phyloP scores from a whole-genome alignment of 495 filamentous ascomycete species.

The Neurospora sp. region DNA sequence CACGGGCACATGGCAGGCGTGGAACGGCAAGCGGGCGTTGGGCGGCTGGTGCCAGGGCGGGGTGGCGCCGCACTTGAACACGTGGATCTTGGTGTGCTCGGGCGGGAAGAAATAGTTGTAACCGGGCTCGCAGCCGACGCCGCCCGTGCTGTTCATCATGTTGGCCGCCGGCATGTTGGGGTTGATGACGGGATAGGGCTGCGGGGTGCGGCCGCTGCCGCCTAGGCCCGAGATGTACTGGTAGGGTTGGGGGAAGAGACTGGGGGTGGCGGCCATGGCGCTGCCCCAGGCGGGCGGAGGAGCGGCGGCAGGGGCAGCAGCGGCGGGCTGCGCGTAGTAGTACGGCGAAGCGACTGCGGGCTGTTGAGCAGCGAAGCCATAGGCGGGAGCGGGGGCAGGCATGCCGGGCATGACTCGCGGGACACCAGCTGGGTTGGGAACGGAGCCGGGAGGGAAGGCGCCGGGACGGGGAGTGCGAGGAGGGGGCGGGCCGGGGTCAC shows the following conservation, averaged over 20 bases:
- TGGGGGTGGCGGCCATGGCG: conserved; percentile 1
- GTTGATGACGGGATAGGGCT: conserved; percentile 27
- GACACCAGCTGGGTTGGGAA: conserved; percentile 4
- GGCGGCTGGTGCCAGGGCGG: conserved; percentile 33
- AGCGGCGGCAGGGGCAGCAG: not conserved
- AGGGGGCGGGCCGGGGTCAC: conserved; percentile 14
- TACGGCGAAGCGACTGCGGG: not conserved
- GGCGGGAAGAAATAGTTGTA: conserved; percentile 42
- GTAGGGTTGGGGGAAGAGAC: not conserved
- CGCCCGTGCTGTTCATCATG: conserved; percentile 45
- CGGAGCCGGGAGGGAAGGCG: not conserved
- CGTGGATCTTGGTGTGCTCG: conserved; percentile 38
- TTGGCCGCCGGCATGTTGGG: conserved; percentile 44
- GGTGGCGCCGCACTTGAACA: conserved; percentile 26
- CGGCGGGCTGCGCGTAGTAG: not conserved
- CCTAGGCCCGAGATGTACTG: conserved; percentile 12
- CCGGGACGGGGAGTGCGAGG: conserved; percentile 3
- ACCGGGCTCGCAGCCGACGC: conserved; percentile 38
- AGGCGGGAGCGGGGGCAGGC: not conserved
- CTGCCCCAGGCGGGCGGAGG: not conserved
- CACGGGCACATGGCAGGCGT: conserved; percentile 30
- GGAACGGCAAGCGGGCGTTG: conserved; percentile 19
- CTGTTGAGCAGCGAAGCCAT: not conserved
- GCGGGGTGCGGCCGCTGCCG: conserved; percentile 19
- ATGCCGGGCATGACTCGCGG: not conserved